A percentile compares a stretch with the other conserved stretches of the same genome.
Evolutionary conservation across 257 asterid species (phyloP).

Genomic region (Forsythia suspensa): DNA sequence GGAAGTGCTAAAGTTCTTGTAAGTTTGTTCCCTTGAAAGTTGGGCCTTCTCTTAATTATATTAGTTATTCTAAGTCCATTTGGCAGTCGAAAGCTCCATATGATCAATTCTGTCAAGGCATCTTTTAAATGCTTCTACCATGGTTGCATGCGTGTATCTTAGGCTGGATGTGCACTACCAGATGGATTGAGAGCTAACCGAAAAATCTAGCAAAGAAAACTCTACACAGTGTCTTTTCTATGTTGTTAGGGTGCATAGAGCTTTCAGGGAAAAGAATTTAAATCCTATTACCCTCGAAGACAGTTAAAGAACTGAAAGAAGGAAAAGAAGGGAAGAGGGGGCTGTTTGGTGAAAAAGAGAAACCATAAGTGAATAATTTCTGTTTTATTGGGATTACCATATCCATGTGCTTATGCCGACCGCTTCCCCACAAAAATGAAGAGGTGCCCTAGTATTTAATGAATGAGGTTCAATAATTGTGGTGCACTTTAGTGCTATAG

Average conservation of each 20-base stretch:
- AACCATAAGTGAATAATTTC: neutral
- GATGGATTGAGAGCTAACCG: neutral
- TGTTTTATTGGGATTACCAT: neutral
- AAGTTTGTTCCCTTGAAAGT: slow-evolving; percentile 34
- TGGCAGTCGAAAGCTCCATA: neutral
- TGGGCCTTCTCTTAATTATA: slow-evolving; percentile 7
- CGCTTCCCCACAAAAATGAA: slow-evolving; percentile 1
- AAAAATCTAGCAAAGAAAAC: neutral
- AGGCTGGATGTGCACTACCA: neutral
- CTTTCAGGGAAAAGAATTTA: neutral
- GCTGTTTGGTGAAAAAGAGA: neutral
- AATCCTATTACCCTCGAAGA: slow-evolving; percentile 3
- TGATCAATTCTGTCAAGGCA: neutral
- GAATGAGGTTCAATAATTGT: neutral
- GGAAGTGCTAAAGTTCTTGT: slow-evolving; percentile 93
- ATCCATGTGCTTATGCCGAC: neutral
- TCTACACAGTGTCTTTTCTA: neutral
- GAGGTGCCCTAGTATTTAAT: neutral
- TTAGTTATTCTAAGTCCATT: neutral
- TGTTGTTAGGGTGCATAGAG: neutral
- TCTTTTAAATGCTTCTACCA: slow-evolving; percentile 8
- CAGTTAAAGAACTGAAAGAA: neutral
- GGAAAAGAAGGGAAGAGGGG: too few relatives aligned
- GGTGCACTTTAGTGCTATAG: neutral
- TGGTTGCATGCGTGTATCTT: neutral